phyloP scores from a whole-genome alignment of 805 yeast genomes.

The Saturnispora quitensis region DNA sequence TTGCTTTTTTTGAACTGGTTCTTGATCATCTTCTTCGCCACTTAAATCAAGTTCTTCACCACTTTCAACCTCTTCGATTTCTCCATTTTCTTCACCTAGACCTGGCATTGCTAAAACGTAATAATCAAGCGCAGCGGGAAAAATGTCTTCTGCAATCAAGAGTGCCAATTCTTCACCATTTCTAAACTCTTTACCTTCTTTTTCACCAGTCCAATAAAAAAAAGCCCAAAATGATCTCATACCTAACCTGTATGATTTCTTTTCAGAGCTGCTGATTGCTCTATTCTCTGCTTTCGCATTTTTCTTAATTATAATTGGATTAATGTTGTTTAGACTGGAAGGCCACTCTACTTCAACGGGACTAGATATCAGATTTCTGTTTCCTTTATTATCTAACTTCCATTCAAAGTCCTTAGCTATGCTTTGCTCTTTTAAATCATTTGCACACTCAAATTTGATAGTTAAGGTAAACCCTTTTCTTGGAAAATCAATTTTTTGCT shows the following conservation, averaged over 20 bases:
- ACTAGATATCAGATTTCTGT: conserved; percentile 45
- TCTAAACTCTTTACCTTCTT: conserved; percentile 69
- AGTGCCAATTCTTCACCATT: conserved; percentile 72
- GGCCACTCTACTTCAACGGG: conserved; percentile 65
- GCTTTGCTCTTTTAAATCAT: conserved; percentile 44
- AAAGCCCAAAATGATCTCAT: conserved; percentile 83
- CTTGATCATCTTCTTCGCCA: conserved; percentile 18
- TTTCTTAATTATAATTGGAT: conserved; percentile 43
- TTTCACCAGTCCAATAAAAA: conserved; percentile 76
- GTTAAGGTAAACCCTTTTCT: conserved; percentile 44
- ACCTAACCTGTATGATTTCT: conserved; percentile 55
- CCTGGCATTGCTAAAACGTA: conserved; percentile 69
- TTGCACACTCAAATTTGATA: conserved; percentile 41
- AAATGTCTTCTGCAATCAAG: conserved; percentile 67
- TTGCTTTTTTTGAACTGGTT: conserved; percentile 11
- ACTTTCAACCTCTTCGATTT: conserved; percentile 43
- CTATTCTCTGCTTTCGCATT: conserved; percentile 20
- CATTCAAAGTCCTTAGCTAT: conserved; percentile 52
- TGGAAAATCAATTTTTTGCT: conserved; percentile 3
- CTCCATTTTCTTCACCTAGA: conserved; percentile 44
- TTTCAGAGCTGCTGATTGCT: conserved; percentile 40
- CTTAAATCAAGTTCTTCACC: conserved; percentile 29
- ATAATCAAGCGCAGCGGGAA: conserved; percentile 76
- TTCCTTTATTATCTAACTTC: conserved; percentile 38
- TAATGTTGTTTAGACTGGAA: conserved; percentile 40